Evolutionary conservation across 2,329 filamentous ascomycete species (phyloP).

Genomic region (Epichloe typhina): DNA sequence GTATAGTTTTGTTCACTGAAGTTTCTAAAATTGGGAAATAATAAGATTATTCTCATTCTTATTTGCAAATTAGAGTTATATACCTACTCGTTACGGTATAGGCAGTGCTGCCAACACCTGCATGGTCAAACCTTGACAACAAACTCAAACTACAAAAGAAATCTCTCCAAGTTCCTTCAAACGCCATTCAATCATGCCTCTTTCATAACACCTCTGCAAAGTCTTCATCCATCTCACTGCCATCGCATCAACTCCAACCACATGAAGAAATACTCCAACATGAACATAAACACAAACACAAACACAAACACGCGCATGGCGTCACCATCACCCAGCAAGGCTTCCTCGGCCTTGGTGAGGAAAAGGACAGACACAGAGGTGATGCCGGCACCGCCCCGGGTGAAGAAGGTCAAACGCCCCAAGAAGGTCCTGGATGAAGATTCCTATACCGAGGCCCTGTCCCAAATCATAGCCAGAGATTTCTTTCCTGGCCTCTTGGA

Average conservation of each 20-base stretch:
- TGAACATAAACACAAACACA: neutral
- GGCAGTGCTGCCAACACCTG: too few relatives aligned
- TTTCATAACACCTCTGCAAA: too few relatives aligned
- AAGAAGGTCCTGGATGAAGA: constrained; percentile 86
- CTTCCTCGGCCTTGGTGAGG: constrained; percentile 40
- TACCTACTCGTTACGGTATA: too few relatives aligned
- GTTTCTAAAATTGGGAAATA: too few relatives aligned
- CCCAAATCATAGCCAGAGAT: constrained; percentile 88
- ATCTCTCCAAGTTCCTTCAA: too few relatives aligned
- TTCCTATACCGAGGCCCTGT: constrained; percentile 77
- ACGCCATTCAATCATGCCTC: too few relatives aligned
- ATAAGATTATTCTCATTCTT: too few relatives aligned
- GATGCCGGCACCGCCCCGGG: constrained; percentile 76
- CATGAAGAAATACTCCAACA: neutral
- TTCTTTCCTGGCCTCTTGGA: constrained; percentile 91
- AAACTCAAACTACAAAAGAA: too few relatives aligned
- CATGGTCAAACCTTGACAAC: too few relatives aligned
- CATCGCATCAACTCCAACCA: neutral
- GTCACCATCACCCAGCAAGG: constrained; percentile 1
- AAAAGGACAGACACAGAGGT: constrained; percentile 56
- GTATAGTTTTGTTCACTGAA: too few relatives aligned
- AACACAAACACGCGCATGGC: neutral
- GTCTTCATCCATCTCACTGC: too few relatives aligned
- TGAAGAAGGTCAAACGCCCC: constrained; percentile 86
- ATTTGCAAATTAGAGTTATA: too few relatives aligned